Base-by-base conservation (phyloP, 179 eudicot species). In the Nepenthes alata region DNA sequence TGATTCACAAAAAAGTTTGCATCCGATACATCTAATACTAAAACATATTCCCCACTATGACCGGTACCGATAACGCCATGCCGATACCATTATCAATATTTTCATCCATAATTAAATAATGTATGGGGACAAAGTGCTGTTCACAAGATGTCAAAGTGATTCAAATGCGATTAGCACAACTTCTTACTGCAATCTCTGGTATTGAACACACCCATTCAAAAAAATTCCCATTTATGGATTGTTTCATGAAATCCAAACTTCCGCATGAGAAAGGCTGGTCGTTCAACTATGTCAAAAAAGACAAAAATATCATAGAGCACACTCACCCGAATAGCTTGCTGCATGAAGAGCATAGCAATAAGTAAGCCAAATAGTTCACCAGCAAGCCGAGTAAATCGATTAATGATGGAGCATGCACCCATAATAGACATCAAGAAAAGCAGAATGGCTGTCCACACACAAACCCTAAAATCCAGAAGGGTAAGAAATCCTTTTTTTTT, bases 321-420 rank as follows among this genome's bases (percentile, higher is more conserved):
- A 72, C 87, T 83, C 73, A 88, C 97, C 71, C 87, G 84, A 67
- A 93, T 82, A 52, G 99, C 99, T 79, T 93, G 86, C 78, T 93
- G 99, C 97, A 93, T 87, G 79, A 93, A 93, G 65, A 93, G 97
- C 97, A 90, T 93, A 25, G 94, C 99, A 59, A 93, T 93, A 13
- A 93, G 85, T 61, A 93, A 84, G 37, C 99, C 99, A 14, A 93
- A 93, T 52, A 89, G 75, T 80, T 93, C 99, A 70, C 98, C 99
- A 70, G 99, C 97, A 63, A 93, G 60, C n/a, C 99, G 97, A 0
- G 99, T 93, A 64, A 93, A 93, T 72, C 99, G 81, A 70, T 85
- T 93, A 74, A 93, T 93, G 47, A 93, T 82, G 54, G 99, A 93
- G 81, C 99, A 93, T 55, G 99, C 99, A 67, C 99, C 99, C 79